phyloP scores from a whole-genome alignment of 1,139 yeast species.

The Eremothecium cymbalariae region DNA sequence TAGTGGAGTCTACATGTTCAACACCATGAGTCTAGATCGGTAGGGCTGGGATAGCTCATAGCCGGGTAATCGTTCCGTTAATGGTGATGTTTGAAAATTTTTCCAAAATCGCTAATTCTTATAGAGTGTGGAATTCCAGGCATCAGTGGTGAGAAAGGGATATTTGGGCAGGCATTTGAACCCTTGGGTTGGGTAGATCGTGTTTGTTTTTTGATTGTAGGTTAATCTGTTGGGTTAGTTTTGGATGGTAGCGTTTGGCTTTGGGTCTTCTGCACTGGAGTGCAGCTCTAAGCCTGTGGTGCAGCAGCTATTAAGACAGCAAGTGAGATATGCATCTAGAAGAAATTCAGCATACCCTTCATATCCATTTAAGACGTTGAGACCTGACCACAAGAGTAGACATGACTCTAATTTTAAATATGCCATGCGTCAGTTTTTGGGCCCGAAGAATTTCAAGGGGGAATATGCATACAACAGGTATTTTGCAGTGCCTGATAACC shows the following conservation, averaged over 20 bases:
- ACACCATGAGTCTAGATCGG: too few species aligned
- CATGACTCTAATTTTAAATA: conserved; percentile 35
- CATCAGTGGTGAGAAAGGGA: too few species aligned
- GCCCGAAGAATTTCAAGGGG: conserved; percentile 78
- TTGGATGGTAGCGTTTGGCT: background rate
- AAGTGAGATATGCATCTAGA: conserved; percentile 35
- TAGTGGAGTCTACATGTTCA: too few species aligned
- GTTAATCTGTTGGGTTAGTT: background rate
- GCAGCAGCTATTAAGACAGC: conserved; percentile 18
- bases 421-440: conserved; percentile 48
- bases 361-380: conserved; percentile 37
- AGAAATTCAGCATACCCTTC: conserved; percentile 43
- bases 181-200: background rate
- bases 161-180: too few species aligned
- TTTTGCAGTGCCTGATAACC: conserved; percentile 62
- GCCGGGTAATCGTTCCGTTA: conserved; percentile 4
- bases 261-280: background rate
- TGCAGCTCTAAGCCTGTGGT: conserved; percentile 1
- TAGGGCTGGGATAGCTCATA: too few species aligned
- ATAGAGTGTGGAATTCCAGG: too few species aligned
- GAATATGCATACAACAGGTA: conserved; percentile 73
- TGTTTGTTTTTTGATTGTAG: background rate
- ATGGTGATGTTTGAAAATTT: conserved; percentile 4
- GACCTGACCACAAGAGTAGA: conserved; percentile 37
- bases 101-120: too few species aligned